Base-by-base conservation (phyloP, 805 yeast genomes). In the Pichia nanzhaoensis region DNA sequence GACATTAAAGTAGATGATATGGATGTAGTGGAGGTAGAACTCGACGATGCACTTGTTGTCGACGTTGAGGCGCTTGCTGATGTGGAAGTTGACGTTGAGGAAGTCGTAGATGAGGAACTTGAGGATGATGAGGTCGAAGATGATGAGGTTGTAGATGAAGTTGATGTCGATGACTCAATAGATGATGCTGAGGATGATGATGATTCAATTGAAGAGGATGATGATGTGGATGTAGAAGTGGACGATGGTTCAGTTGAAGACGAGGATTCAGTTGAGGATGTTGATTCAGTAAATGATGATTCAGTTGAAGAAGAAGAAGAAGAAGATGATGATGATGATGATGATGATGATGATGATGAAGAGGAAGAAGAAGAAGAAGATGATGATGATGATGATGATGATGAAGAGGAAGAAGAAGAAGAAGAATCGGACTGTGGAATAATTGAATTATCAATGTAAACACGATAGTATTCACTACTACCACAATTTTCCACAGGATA, bases 401-500 rank as follows among this genome's bases (percentile, higher is more conserved):
- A 39, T 14, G 13, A 35, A 12, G 33, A 24, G 16, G 50, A 44
- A 21, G 44, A 28, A 37, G 64, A 65, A 32, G 46, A 24, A 18
- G 41, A 22, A 3, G 44, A 31, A 6, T 8, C 6, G 4, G 37
- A 33, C 3, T 33, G 5, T 30, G 49, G 35, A 20, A 42, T 47
- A 13, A 40, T 48, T 2, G 45, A 46, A 24, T 40, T 47, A 36
- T 65, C 71, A 14, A 66, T 60, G 47, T 68, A 78, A 10, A 81
- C 78, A 35, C 74, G 64, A 53, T 71, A 72, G 50, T 71, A 75
- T 18, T 16, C 19, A 44, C 67, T 71, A 18, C 71, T 64, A 52
- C 89, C 89, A 63, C 95, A 87, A n/a, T 54, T 67, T 45, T 82
- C 82, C 7, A 54, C 43, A 5, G 78, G 75, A 63, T 75, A 87